Evolutionary conservation across 1,284 basidiomycete genomes (phyloP), one percentile per base, ranked within the genome.

Genomic region (Cryptococcus sp.): DNA sequence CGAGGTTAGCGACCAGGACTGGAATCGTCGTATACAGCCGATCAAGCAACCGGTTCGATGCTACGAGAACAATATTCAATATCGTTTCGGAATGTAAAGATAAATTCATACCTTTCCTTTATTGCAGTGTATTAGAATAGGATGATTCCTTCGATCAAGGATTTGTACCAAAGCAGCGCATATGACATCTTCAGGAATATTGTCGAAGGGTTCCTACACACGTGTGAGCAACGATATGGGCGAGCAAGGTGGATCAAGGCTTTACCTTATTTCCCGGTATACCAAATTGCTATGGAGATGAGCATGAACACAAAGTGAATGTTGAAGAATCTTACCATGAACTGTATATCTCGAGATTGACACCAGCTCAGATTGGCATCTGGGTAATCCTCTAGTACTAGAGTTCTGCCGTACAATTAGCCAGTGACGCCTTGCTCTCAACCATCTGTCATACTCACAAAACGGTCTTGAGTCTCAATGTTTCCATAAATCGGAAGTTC

Each of bases 91-190:
- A 38, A 4, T n/a, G 14, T 23, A 23, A 23, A 23, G 23, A 23
- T 23, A 23, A n/a, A 5, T 13, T 57, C 76, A 43, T 48, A 78
- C 78, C 66, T 82, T 83, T 53, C 82, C 82, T 67, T 82, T 82
- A 71, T 83, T 83, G 71, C 82, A 83, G 62, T 83, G 82, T 15
- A 83, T 81, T 36, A 82, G 66, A 33, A 83, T 73, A 1, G 82
- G 82, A 57, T 82, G 80, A 61, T 83, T 83, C 4, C 80, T 70
- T 38, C 64, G 63, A 62, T 83, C 81, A n/a, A 82, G 66, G 23
- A 82, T 78, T 3, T 79, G 77, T n/a, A 75, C 71, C 31, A 83
- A 73, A 0, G 81, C 82, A 1, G 78, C 76, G 32, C 78, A 77
- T 58, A 83, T 81, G 53, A 81, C 81, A 58, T 81, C 79, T 47